Evolutionary conservation across 495 filamentous ascomycete genomes (phyloP).

Genomic region (Letharia columbiana): DNA sequence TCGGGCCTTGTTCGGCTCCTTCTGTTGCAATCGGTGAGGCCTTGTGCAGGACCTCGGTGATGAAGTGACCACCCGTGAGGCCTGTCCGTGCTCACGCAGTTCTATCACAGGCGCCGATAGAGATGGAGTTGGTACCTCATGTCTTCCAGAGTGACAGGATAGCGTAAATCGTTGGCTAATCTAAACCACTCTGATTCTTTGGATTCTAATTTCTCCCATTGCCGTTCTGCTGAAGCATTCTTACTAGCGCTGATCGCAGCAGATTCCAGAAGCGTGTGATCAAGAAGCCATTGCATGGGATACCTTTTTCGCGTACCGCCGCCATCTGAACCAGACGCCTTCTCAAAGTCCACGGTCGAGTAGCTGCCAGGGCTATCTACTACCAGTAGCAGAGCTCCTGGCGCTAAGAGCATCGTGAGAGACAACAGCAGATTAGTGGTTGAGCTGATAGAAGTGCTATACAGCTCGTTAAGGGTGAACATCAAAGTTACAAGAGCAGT

Average conservation of each 20-base stretch:
- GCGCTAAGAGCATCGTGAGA: slow-evolving; percentile 46
- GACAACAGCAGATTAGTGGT: slow-evolving; percentile 67
- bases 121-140: slow-evolving; percentile 92
- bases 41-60: background rate
- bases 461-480: slow-evolving; percentile 97
- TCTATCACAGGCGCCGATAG: slow-evolving; percentile 42
- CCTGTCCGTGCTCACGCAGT: background rate
- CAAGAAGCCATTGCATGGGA: slow-evolving; percentile 88
- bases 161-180: slow-evolving; percentile 54
- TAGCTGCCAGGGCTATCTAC: slow-evolving; percentile 92
- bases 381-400: slow-evolving; percentile 65
- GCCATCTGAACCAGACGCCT: slow-evolving; percentile 5
- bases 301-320: slow-evolving; percentile 54
- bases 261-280: slow-evolving; percentile 61
- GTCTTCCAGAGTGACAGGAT: slow-evolving; percentile 81
- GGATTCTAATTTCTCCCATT: slow-evolving; percentile 63
- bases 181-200: slow-evolving; percentile 83
- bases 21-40: background rate
- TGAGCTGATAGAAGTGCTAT: slow-evolving; percentile 60
- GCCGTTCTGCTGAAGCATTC: slow-evolving; percentile 24
- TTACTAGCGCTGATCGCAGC: slow-evolving; percentile 24
- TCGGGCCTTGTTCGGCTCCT: background rate
- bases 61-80: background rate
- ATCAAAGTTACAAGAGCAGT: slow-evolving; percentile 66
- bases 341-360: slow-evolving; percentile 59